A percentile compares a stretch with the other conserved stretches of the same genome.
phyloP scores from a whole-genome alignment of 164 flowering plant genomes.

The Protea cynaroides region DNA sequence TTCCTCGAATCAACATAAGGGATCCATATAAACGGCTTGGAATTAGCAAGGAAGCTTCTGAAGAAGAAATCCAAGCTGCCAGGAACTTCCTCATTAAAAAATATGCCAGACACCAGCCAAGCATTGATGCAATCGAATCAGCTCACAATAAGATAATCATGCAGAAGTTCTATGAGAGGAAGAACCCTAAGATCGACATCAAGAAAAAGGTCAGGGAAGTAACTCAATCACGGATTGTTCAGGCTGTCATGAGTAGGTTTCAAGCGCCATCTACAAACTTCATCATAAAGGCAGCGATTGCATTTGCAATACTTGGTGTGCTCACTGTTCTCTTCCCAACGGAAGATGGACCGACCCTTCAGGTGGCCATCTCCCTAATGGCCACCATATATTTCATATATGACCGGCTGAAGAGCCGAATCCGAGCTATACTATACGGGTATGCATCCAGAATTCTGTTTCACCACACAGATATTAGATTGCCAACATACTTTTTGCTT shows the following conservation, averaged over 20 bases:
- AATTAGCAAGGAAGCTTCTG: constrained; percentile 86
- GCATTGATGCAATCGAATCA: constrained; percentile 89
- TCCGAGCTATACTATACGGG: constrained; percentile 82
- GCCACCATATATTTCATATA: constrained; percentile 74
- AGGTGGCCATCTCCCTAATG: constrained; percentile 77
- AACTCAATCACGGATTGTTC: constrained; percentile 56
- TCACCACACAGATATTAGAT: background rate
- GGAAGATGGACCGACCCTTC: constrained; percentile 95
- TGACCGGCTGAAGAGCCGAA: constrained; percentile 62
- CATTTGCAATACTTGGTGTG: constrained; percentile 66
- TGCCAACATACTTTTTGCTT: background rate
- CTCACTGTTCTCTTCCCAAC: constrained; percentile 89
- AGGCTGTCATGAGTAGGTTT: constrained; percentile 64
- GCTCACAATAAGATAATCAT: constrained; percentile 97
- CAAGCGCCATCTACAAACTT: constrained; percentile 63
- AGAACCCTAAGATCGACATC: constrained; percentile 72
- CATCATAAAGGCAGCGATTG: constrained; percentile 57
- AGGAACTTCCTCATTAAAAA: constrained; percentile 74
- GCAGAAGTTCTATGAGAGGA: constrained; percentile 88
- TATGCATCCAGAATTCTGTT: constrained; percentile 28
- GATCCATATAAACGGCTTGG: constrained; percentile 98
- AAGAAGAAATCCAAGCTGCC: constrained; percentile 93
- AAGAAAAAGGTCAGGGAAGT: constrained; percentile 82
- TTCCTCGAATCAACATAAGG: constrained; percentile 69
- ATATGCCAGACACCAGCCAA: constrained; percentile 84